Evolutionary conservation across 768 basidiomycete species (phyloP).

Genomic region (Boletus speciosus): DNA sequence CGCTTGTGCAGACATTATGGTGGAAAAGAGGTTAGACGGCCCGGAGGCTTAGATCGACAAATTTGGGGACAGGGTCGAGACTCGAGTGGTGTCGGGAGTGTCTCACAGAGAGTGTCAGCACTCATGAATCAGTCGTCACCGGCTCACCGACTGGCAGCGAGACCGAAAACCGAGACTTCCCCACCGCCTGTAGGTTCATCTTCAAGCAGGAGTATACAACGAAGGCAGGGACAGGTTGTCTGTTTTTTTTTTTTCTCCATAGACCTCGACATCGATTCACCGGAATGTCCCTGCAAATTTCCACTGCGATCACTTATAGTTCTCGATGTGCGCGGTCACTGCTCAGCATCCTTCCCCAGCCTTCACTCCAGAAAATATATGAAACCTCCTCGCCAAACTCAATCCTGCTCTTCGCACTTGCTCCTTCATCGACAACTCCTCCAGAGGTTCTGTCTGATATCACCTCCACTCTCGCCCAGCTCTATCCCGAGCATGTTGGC

Average conservation of each 20-base stretch:
- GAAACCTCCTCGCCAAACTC: neutral
- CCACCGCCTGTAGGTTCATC: neutral
- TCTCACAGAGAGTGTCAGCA: too few relatives aligned
- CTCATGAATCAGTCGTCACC: too few relatives aligned
- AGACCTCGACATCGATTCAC: neutral
- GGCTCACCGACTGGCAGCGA: neutral
- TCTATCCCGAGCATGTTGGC: slow-evolving; percentile 47
- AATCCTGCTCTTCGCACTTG: slow-evolving; percentile 24
- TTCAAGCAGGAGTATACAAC: neutral
- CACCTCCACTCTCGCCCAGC: slow-evolving; percentile 38
- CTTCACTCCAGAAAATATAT: slow-evolving; percentile 1
- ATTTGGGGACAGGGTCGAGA: too few relatives aligned
- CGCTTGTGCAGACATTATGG: too few relatives aligned
- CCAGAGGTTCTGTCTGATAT: slow-evolving; percentile 34
- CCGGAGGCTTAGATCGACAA: too few relatives aligned
- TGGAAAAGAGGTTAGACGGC: too few relatives aligned
- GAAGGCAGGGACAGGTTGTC: neutral
- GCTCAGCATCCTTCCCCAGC: slow-evolving; percentile 3
- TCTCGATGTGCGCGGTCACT: slow-evolving; percentile 20
- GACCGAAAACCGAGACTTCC: too few relatives aligned
- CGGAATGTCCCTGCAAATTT: slow-evolving; percentile 15
- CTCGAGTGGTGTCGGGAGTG: too few relatives aligned
- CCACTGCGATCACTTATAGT: slow-evolving; percentile 12
- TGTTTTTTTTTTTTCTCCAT: neutral
- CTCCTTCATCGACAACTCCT: slow-evolving; percentile 23